phyloP scores from a whole-genome alignment of 805 yeast species.

The Lachancea mirantina region DNA sequence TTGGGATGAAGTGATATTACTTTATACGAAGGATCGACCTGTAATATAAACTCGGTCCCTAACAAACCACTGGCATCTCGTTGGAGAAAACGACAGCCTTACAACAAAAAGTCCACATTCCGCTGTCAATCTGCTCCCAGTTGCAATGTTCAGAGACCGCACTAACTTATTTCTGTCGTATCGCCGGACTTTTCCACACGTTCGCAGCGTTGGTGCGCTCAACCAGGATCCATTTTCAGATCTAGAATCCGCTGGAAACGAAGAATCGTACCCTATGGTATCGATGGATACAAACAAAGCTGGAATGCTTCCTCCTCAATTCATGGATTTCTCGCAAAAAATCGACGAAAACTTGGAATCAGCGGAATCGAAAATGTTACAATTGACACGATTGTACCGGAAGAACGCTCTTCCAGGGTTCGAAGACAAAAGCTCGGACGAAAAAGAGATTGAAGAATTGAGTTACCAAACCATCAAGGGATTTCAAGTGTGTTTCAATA shows the following conservation, averaged over 20 bases:
- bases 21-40: too few species aligned
- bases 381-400: conserved; percentile 64
- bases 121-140: too few species aligned
- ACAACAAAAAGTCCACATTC: too few species aligned
- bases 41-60: too few species aligned
- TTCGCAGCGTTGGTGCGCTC: conserved; percentile 26
- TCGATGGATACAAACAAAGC: conserved; percentile 35
- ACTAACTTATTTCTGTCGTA: conserved; percentile 88
- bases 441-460: conserved; percentile 68
- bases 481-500: conserved; percentile 72
- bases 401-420: conserved; percentile 83
- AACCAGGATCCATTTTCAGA: conserved; percentile 27
- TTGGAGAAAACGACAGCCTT: too few species aligned
- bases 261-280: conserved; percentile 22
- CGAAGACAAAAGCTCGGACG: conserved; percentile 70
- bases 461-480: conserved; percentile 66
- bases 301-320: conserved; percentile 67
- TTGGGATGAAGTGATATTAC: too few species aligned
- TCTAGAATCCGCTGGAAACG: conserved; percentile 40
- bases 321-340: conserved; percentile 65
- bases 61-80: too few species aligned
- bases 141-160: conserved; percentile 93
- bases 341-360: conserved; percentile 55
- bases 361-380: conserved; percentile 48
- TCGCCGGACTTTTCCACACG: conserved; percentile 82